Base-by-base conservation (phyloP, 768 basidiomycete genomes). In the Auricularia sp. region DNA sequence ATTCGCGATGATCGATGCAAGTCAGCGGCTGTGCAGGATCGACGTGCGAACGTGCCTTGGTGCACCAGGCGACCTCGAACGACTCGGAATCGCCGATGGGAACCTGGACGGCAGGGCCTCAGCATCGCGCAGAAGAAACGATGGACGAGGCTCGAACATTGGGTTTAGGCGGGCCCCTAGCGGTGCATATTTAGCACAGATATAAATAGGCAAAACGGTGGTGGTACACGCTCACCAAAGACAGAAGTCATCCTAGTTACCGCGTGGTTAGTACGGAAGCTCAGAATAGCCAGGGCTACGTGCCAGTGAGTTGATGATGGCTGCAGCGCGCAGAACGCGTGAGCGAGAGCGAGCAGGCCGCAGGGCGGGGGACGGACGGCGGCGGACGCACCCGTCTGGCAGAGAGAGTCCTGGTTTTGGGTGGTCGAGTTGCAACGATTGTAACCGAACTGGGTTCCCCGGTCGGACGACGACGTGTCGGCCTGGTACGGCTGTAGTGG, bases 11-110 rank as follows among this genome's bases (percentile, higher is more conserved):
- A 42, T 42, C 39, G 39, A 42, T 42, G 39, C 39, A 42, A 42
- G 39, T 54, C 54, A 54, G 54, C 39, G 39, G 39, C 39, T 42
- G 39, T 29, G 54, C 34, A 10, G 56, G 56, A 59, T 35, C 29
- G 11, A 7, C 29, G 47, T 18, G 16, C 10, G 24, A 6, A 14
- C 56, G 21, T 14, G 24, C 29, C 56, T 35, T 35, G 56, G 34
- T 35, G 76, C 90, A 94, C 82, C 84, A 94, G 1, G 89, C 84
- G 10, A 93, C 87, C 70, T 83, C 85, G 71, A 83, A 77, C 54
- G 81, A 85, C 72, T 94, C 92, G 3, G 81, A 81, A 65, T 87
- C 80, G 42, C 81, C 86, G 56, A 93, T 85, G n/a, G 76, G 73
- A 89, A 70, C 89, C 88, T 89, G 56, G 6, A 18, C 14, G 1